Percentiles rank a stretch among this genome's conserved stretches.
Evolutionary conservation across 2,329 filamentous ascomycete genomes (phyloP).

Genomic region (Botrytis hyacinthi): DNA sequence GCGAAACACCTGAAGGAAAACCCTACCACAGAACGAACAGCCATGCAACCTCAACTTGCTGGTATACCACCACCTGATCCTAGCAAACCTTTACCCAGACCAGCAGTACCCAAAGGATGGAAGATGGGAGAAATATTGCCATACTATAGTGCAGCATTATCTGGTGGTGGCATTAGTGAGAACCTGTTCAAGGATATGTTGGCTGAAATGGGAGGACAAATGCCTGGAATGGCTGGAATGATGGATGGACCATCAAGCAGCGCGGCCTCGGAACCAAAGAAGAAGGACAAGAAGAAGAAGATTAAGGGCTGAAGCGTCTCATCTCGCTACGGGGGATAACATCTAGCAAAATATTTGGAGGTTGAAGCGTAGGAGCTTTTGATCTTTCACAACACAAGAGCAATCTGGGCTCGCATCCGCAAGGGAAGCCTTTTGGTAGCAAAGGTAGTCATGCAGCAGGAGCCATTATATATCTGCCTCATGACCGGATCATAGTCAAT

Average conservation of each 20-base stretch:
- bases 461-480: not conserved
- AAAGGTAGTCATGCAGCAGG: constrained; percentile 12
- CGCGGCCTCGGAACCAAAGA: constrained; percentile 44
- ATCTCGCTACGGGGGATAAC: not conserved
- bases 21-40: constrained; percentile 71
- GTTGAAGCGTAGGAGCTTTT: not conserved
- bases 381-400: not conserved
- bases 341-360: not conserved
- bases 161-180: constrained; percentile 88
- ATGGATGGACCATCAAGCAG: constrained; percentile 39
- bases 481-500: not conserved
- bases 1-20: constrained; percentile 72
- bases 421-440: constrained; percentile 21
- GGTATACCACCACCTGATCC: constrained; percentile 64
- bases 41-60: constrained; percentile 69
- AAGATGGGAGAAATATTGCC: constrained; percentile 84
- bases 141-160: constrained; percentile 83
- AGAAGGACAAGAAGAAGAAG: constrained; percentile 45
- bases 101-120: constrained; percentile 81
- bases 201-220: constrained; percentile 71
- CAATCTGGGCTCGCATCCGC: constrained; percentile 5
- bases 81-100: constrained; percentile 66
- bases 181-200: constrained; percentile 97
- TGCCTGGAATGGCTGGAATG: constrained; percentile 43
- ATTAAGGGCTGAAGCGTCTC: constrained; percentile 28